Evolutionary conservation across 2,329 filamentous ascomycete species (phyloP), one percentile per base, ranked within the genome.

Genomic region (Ophiostoma angusticollis): DNA sequence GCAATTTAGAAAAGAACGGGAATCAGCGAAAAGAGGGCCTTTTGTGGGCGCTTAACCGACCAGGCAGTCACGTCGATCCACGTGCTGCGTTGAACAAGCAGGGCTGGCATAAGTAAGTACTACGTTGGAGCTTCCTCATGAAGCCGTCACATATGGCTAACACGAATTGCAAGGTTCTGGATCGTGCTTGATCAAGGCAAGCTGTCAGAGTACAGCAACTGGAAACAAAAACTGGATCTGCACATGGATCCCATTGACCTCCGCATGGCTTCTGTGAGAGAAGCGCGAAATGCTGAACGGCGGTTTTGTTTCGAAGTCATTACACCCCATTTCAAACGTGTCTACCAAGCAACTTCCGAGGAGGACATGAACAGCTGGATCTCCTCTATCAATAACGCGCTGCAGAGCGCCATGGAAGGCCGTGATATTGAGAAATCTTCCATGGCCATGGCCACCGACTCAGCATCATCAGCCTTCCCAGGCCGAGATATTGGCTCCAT

Each of bases 311-410:
- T 98, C 51, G 91, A 98, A 60, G 84, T 98, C 37, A 96, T 98
- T 43, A 98, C 91, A 1, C 93, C 93, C 8, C 84, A 91, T 35
- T 96, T 80, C 58, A 96, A 93, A 51, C 78, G 91, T 40, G 87
- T 96, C 13, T 98, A 96, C 58, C 91, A 98, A 62, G 91, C 89
- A 29, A 95, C 89, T 2, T 94, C 89, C 0, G 91, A 96, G 59
- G 91, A 98, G 28, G 91, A 98, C 52, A 93, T 98, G 84, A 86
- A 80, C 54, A 89, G 78, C 50, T 98, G 91, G 91, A 98, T 98
- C 50, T 70, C 74, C 17, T 81, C 91, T 16, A 93, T 98, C 63
- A 98, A 98, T 59, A 98, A 96, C 54, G 93, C 91, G 9, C 65
- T 96, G 28, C 91, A 98, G 55, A 93, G 85, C 55, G 93, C 91